Evolutionary conservation across 148 eudicot species (phyloP).

Genomic region (Cornus florida): DNA sequence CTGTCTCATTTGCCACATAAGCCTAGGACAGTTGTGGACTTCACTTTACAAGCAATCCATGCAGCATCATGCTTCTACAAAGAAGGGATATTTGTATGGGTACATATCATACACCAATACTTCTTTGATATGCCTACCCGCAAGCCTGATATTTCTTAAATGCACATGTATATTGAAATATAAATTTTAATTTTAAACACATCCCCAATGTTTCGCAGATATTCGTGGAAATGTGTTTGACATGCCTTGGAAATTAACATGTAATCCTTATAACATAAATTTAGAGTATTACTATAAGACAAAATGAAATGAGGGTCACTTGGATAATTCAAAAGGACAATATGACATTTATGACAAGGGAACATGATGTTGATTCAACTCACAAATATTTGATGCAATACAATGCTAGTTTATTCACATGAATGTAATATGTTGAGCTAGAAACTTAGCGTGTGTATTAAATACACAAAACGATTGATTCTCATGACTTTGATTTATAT

Average conservation of each 20-base stretch:
- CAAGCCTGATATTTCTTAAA: too few species aligned
- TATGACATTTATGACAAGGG: background rate
- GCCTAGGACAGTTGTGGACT: background rate
- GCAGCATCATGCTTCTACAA: background rate
- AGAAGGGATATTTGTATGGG: background rate
- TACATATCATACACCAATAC: background rate
- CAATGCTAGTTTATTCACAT: background rate
- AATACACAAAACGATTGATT: background rate
- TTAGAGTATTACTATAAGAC: background rate
- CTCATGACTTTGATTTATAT: background rate
- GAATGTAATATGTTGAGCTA: background rate
- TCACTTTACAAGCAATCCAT: background rate
- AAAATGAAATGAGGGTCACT: background rate
- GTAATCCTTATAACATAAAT: too few species aligned
- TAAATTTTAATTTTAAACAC: background rate
- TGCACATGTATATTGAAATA: too few species aligned
- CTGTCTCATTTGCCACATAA: background rate
- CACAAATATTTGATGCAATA: background rate
- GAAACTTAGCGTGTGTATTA: background rate
- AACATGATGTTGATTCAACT: background rate
- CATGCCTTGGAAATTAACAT: too few species aligned
- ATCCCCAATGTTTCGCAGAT: background rate
- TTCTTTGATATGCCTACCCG: background rate
- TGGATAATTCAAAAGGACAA: background rate
- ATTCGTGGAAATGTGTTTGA: background rate